Evolutionary conservation across 2,329 filamentous ascomycete genomes (phyloP).

Genomic region (Dactylellina parvicollis): DNA sequence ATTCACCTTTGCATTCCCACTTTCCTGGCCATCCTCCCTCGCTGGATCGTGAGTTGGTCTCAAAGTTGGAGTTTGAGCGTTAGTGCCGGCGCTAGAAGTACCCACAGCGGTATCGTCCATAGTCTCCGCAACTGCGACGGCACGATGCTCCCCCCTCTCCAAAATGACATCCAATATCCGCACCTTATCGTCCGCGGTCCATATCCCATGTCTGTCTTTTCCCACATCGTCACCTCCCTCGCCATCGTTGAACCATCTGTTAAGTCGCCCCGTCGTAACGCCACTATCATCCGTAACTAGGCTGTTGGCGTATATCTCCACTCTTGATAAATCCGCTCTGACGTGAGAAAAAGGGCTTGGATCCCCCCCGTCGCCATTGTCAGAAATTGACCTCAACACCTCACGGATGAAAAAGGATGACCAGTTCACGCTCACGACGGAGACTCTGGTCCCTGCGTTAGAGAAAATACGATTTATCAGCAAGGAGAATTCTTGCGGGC

Average conservation of each 20-base stretch:
- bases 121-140: not conserved
- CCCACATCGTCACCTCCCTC: not conserved
- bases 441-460: constrained; percentile 2
- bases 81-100: constrained; percentile 1
- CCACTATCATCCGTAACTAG: constrained; percentile 22
- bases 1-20: constrained; percentile 11
- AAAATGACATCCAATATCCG: constrained; percentile 26
- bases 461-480: constrained; percentile 8
- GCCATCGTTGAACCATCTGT: constrained; percentile 29
- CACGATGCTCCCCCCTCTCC: constrained; percentile 1
- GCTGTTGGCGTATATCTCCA: constrained; percentile 44
- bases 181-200: constrained; percentile 49
- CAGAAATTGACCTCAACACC: constrained; percentile 23
- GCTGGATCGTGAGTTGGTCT: constrained; percentile 2
- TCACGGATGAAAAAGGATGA: constrained; percentile 33
- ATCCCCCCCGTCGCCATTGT: constrained; percentile 15
- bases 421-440: constrained; percentile 47
- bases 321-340: constrained; percentile 15
- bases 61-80: constrained; percentile 14
- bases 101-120: constrained; percentile 13
- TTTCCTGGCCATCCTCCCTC: constrained; percentile 4
- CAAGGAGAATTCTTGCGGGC: not conserved
- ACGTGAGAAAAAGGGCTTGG: not conserved
- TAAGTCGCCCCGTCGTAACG: constrained; percentile 34
- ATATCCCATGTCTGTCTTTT: constrained; percentile 20